Percentiles rank a stretch among this genome's conserved stretches.
phyloP scores from a whole-genome alignment of 257 asterid genomes.

The Salvia miltiorrhiza region DNA sequence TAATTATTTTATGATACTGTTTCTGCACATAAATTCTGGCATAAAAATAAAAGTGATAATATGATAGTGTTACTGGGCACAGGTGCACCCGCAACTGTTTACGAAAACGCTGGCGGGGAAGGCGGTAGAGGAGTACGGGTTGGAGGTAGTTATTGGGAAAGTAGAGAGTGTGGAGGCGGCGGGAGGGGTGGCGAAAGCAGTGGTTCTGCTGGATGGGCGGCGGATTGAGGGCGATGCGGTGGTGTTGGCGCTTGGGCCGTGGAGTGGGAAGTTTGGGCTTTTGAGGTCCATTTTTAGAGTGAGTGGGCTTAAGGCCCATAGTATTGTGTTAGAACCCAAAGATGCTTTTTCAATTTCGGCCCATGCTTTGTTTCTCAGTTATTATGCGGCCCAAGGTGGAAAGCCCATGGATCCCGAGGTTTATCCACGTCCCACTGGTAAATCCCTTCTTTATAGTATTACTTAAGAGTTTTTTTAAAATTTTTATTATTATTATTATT shows the following conservation, averaged over 20 bases:
- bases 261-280: conserved; percentile 53
- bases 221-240: conserved; percentile 60
- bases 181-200: conserved; percentile 57
- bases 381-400: conserved; percentile 58
- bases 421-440: conserved; percentile 92
- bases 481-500: no score
- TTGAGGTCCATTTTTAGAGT: conserved; percentile 53
- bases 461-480: no score
- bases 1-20: no score
- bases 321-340: conserved; percentile 69
- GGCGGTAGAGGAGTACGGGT: conserved; percentile 65
- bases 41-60: no score
- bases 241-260: conserved; percentile 91
- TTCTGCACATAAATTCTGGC: no score
- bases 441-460: background rate
- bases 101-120: conserved; percentile 51
- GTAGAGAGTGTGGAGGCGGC: conserved; percentile 51
- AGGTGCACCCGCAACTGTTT: conserved; percentile 77
- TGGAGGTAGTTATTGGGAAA: conserved; percentile 66
- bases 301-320: conserved; percentile 76
- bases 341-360: conserved; percentile 44
- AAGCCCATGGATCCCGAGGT: conserved; percentile 81
- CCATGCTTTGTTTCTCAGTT: conserved; percentile 65
- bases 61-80: no score
- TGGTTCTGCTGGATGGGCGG: conserved; percentile 59